These are phyloP conservation scores for Colletotrichum sp. DNA, from an alignment of 2,329 filamentous ascomycete genomes.

Conservation along the genomic window DNA sequence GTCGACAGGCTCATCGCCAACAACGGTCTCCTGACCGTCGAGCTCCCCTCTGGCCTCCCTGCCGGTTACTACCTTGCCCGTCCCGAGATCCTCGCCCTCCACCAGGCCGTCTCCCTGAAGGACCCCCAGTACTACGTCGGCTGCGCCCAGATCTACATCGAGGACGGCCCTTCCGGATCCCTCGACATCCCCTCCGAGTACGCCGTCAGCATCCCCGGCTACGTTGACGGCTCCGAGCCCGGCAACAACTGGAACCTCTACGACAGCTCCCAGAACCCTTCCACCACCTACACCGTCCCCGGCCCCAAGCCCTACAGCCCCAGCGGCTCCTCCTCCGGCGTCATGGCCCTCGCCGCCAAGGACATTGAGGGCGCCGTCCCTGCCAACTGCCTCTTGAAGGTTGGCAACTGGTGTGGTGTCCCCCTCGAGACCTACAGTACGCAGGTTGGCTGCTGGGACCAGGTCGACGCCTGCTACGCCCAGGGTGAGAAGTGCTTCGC, in stretches of 20 bases:
- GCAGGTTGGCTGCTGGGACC: constrained; percentile 65
- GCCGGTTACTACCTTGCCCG: constrained; percentile 75
- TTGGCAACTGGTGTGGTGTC: constrained; percentile 75
- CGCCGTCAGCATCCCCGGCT: constrained; percentile 70
- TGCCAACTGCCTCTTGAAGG: constrained; percentile 63
- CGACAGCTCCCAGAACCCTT: constrained; percentile 40
- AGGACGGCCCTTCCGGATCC: constrained; percentile 48
- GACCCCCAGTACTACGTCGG: constrained; percentile 77
- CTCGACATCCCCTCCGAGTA: constrained; percentile 51
- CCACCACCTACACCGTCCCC: constrained; percentile 62
- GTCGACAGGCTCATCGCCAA: constrained; percentile 71
- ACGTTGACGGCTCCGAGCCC: constrained; percentile 59
- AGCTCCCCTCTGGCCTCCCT: constrained; percentile 65
- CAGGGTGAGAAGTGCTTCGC: constrained; percentile 67
- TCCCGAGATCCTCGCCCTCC: constrained; percentile 72
- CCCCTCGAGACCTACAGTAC: constrained; percentile 63
- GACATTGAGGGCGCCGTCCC: constrained; percentile 56
- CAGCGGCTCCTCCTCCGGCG: constrained; percentile 8
- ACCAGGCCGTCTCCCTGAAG: constrained; percentile 55
- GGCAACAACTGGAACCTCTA: constrained; percentile 72
- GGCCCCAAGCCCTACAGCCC: constrained; percentile 62
- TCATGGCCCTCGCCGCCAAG: constrained; percentile 5
- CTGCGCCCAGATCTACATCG: constrained; percentile 74
- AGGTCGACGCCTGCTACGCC: constrained; percentile 59
- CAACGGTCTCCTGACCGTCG: constrained; percentile 67